phyloP scores from a whole-genome alignment of 192 early-diverging fungal genomes.

The Lobosporangium transversale region DNA sequence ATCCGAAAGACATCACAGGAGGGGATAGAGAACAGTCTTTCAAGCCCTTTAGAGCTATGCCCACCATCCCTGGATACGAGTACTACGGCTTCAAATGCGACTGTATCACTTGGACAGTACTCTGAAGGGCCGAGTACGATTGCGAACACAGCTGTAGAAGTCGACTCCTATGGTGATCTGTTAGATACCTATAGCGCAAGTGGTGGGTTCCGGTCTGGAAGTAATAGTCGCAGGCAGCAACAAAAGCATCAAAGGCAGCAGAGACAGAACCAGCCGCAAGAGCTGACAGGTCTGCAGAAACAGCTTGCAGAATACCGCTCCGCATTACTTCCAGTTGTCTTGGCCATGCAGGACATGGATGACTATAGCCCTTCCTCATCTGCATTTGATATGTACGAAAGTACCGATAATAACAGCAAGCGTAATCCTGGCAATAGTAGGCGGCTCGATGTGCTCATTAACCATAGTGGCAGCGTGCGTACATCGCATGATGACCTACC shows the following conservation, averaged over 20 bases:
- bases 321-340: constrained; percentile 28
- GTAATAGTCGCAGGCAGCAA: no score
- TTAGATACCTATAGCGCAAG: no score
- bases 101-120: background rate
- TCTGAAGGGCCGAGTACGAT: background rate
- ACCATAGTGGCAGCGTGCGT: background rate
- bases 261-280: background rate
- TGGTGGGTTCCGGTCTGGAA: no score
- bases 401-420: constrained; percentile 1
- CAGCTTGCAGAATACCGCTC: constrained; percentile 40
- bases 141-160: no score
- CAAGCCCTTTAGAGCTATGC: constrained; percentile 10
- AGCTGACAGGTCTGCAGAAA: constrained; percentile 37
- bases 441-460: background rate
- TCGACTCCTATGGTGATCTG: background rate
- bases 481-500: background rate
- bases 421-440: background rate
- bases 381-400: background rate
- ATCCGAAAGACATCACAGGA: constrained; percentile 6
- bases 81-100: background rate
- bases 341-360: constrained; percentile 27
- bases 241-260: background rate
- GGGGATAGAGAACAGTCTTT: constrained; percentile 11
- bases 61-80: background rate
- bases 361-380: background rate